phyloP scores from a whole-genome alignment of 129 eudicot species.

The Centella asiatica region DNA sequence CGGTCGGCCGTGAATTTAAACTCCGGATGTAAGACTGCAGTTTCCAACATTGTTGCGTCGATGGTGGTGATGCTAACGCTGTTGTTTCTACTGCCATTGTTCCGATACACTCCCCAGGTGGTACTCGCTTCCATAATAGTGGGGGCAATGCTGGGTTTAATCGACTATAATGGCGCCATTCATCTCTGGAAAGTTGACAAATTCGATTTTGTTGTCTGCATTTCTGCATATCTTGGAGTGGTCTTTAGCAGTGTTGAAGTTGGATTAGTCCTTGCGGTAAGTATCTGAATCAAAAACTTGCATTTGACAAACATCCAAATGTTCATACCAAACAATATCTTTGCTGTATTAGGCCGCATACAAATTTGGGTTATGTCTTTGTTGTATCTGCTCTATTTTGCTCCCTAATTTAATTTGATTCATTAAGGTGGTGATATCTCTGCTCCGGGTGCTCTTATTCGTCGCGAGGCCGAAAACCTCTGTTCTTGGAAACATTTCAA shows the following conservation, averaged over 20 bases:
- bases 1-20: constrained; percentile 8
- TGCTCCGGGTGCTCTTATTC: constrained; percentile 62
- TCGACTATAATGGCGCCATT: constrained; percentile 8
- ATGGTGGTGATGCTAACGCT: constrained; percentile 16
- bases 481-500: constrained; percentile 58
- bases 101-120: constrained; percentile 23
- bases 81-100: constrained; percentile 16
- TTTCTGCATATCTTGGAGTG: constrained; percentile 15
- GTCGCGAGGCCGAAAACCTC: constrained; percentile 70
- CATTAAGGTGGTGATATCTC: constrained; percentile 51
- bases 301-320: no score
- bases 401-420: background rate
- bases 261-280: constrained; percentile 5
- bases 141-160: constrained; percentile 23
- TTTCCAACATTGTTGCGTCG: constrained; percentile 12
- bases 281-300: no score
- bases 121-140: constrained; percentile 17
- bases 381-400: background rate
- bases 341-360: background rate
- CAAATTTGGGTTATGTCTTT: background rate
- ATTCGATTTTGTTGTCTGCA: constrained; percentile 21
- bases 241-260: constrained; percentile 9
- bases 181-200: constrained; percentile 19
- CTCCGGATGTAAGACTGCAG: constrained; percentile 12
- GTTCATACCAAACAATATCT: background rate